phyloP scores from a whole-genome alignment of 139 green algal species.

The Bryopsis sp. region DNA sequence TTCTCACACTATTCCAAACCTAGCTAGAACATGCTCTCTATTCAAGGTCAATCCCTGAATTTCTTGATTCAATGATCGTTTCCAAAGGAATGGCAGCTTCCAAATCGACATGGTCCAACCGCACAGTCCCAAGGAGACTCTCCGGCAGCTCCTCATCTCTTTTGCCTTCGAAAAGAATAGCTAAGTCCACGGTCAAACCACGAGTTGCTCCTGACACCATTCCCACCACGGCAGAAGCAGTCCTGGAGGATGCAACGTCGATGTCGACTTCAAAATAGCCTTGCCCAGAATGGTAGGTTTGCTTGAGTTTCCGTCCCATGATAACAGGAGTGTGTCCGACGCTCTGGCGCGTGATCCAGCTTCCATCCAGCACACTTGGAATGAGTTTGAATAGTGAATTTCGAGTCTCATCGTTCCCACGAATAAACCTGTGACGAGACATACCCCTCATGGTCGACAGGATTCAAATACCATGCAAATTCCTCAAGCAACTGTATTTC shows the following conservation, averaged over 20 bases:
- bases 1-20: no score
- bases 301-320: conserved; percentile 21
- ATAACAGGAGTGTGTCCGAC: conserved; percentile 16
- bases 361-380: conserved; percentile 14
- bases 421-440: not conserved
- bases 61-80: not conserved
- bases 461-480: not conserved
- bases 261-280: conserved; percentile 21
- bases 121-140: conserved; percentile 11
- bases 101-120: conserved; percentile 18
- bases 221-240: conserved; percentile 10
- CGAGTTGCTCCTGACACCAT: conserved; percentile 15
- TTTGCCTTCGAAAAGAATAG: conserved; percentile 19
- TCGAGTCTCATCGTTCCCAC: not conserved
- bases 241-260: conserved; percentile 11
- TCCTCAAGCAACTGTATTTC: not conserved
- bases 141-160: conserved; percentile 15
- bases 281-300: not conserved
- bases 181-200: conserved; percentile 12
- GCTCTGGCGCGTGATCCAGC: conserved; percentile 1
- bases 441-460: not conserved
- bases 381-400: conserved; percentile 19
- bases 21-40: no score
- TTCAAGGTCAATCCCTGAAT: no score
- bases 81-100: conserved; percentile 13